Conservation (phyloP, 1,139 yeast species). For the Geotrichum citri-aurantii region DNA sequence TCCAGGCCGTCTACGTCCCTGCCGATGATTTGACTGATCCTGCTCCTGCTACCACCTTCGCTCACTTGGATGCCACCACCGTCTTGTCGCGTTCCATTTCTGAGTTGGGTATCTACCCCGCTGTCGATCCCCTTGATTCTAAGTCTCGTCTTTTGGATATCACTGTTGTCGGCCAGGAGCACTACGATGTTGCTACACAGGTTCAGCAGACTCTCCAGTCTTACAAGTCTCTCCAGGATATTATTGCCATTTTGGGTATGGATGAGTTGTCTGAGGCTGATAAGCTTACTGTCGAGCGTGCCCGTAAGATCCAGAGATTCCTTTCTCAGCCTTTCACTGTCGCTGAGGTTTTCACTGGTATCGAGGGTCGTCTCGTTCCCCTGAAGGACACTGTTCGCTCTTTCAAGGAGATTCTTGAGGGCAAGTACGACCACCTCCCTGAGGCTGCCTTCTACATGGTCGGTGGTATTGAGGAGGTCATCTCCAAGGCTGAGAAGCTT, state of each 20-base stretch:
- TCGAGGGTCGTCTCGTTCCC: slow-evolving; percentile 95
- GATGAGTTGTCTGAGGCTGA: slow-evolving; percentile 98
- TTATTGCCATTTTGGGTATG: slow-evolving; percentile 99
- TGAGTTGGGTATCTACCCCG: slow-evolving; percentile 98
- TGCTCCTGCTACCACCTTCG: slow-evolving; percentile 99
- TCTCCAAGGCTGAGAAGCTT: slow-evolving; percentile 97
- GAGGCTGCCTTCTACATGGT: slow-evolving; percentile 99
- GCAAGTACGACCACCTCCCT: slow-evolving; percentile 98
- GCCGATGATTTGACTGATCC: slow-evolving; percentile 99
- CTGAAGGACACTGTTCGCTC: slow-evolving; percentile 90
- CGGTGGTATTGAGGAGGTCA: slow-evolving; percentile 98
- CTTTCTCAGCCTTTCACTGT: slow-evolving; percentile 99
- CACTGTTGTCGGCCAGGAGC: slow-evolving; percentile 97
- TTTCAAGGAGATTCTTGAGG: slow-evolving; percentile 95
- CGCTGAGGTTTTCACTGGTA: slow-evolving; percentile 99
- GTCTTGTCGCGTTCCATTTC: slow-evolving; percentile 99
- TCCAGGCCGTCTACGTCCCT: slow-evolving; percentile 99
- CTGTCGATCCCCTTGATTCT: slow-evolving; percentile 99
- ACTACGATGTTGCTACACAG: slow-evolving; percentile 87
- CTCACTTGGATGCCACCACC: slow-evolving; percentile 99
- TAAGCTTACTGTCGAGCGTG: slow-evolving; percentile 99
- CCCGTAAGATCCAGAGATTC: slow-evolving; percentile 99
- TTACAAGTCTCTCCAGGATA: slow-evolving; percentile 99
- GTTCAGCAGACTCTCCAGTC: slow-evolving; percentile 99
- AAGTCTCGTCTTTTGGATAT: slow-evolving; percentile 98